Percentiles rank a stretch among this genome's conserved stretches.
Conservation (phyloP, 2,329 filamentous ascomycete genomes). For the Sporothrix euskadiensis region DNA sequence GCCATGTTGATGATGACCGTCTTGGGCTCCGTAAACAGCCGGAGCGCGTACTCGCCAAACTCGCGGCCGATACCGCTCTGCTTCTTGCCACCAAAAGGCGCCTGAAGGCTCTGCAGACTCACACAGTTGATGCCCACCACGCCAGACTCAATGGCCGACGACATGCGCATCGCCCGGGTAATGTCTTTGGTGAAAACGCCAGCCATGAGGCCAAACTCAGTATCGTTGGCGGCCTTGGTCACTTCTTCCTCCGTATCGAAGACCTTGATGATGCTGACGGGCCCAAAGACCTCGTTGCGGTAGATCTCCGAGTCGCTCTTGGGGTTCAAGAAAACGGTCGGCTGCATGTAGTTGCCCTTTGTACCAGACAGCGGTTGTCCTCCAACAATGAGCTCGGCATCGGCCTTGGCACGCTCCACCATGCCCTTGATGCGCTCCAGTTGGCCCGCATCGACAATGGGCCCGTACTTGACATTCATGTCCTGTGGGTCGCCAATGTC, state of each 20-base stretch:
- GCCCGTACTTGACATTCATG: constrained; percentile 42
- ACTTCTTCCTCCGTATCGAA: constrained; percentile 56
- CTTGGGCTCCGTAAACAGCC: constrained; percentile 13
- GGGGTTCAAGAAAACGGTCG: constrained; percentile 43
- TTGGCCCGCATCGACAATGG: constrained; percentile 55
- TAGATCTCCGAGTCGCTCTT: constrained; percentile 44
- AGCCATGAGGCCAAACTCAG: constrained; percentile 53
- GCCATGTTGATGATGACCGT: constrained; percentile 2
- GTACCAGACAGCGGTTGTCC: constrained; percentile 41
- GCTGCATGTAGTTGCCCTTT: constrained; percentile 38
- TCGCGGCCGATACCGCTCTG: constrained; percentile 43
- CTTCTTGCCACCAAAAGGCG: constrained; percentile 45
- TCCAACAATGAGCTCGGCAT: constrained; percentile 47
- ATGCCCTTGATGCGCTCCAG: constrained; percentile 60
- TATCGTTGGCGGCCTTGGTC: constrained; percentile 51
- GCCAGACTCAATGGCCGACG: constrained; percentile 53
- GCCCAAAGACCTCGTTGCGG: constrained; percentile 55
- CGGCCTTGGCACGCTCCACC: constrained; percentile 39
- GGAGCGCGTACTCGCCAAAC: constrained; percentile 26
- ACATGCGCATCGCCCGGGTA: constrained; percentile 37
- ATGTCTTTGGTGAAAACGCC: constrained; percentile 54
- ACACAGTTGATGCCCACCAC: constrained; percentile 55
- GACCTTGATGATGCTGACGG: constrained; percentile 51
- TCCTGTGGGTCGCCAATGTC: constrained; percentile 49
- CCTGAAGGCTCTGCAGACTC: constrained; percentile 34